Percentiles rank a stretch among this genome's conserved stretches.
Conservation (phyloP, 306 rosid genomes). For the Coriaria nepalensis region DNA sequence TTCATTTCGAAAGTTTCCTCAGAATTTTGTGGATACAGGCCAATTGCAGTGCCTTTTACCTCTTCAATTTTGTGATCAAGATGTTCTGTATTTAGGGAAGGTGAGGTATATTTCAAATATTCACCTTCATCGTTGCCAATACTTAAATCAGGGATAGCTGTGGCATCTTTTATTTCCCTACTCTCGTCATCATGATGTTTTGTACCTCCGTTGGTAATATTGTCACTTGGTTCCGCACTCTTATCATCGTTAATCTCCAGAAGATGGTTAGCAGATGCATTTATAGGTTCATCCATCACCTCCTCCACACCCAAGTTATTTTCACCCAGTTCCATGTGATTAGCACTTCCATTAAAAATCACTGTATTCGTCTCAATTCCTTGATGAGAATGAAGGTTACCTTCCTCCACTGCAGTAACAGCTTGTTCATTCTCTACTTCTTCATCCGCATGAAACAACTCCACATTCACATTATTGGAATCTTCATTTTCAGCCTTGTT, state of each 20-base stretch:
- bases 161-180: constrained; percentile 14
- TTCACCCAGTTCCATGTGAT: constrained; percentile 19
- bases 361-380: constrained; percentile 25
- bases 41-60: constrained; percentile 9
- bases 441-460: constrained; percentile 13
- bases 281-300: constrained; percentile 9
- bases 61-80: constrained; percentile 19
- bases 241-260: constrained; percentile 21
- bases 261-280: constrained; percentile 17
- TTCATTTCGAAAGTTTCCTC: constrained; percentile 18
- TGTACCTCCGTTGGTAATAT: constrained; percentile 9
- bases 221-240: constrained; percentile 13
- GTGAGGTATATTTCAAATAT: constrained; percentile 4
- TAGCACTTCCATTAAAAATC: constrained; percentile 16
- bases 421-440: constrained; percentile 17
- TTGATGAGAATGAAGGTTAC: constrained; percentile 18
- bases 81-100: constrained; percentile 12
- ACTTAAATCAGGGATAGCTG: constrained; percentile 12
- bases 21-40: constrained; percentile 15
- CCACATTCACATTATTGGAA: constrained; percentile 18
- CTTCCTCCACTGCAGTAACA: constrained; percentile 18
- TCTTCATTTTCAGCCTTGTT: constrained; percentile 28
- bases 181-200: constrained; percentile 18
- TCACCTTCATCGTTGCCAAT: constrained; percentile 11
- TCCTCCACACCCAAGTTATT: constrained; percentile 17